These are phyloP conservation scores for Ophiostoma montium DNA, from an alignment of 2,329 filamentous ascomycete species.

Conservation along the genomic window DNA sequence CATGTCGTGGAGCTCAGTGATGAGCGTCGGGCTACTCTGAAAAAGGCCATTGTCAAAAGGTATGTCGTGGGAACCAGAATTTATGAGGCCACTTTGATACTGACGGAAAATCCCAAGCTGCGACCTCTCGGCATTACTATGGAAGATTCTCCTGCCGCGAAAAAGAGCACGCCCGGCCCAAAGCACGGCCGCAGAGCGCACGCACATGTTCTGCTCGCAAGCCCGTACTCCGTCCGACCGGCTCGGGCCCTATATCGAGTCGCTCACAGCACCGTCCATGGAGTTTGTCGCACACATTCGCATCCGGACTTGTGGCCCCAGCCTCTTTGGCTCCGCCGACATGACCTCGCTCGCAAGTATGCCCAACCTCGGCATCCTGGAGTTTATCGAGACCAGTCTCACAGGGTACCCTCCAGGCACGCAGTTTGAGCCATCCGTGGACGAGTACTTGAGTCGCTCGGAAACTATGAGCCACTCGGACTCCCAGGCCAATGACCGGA, in stretches of 20 bases:
- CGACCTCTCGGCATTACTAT: background rate
- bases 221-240: background rate
- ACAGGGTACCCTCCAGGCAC: background rate
- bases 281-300: conserved; percentile 19
- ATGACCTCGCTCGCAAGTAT: conserved; percentile 27
- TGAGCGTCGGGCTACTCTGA: background rate
- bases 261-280: conserved; percentile 7
- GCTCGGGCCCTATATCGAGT: conserved; percentile 3
- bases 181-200: background rate
- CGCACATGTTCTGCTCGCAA: conserved; percentile 3
- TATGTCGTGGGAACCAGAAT: background rate
- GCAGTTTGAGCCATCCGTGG: background rate
- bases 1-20: conserved; percentile 3
- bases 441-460: background rate
- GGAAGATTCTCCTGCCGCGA: background rate
- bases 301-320: conserved; percentile 8
- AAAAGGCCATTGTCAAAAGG: background rate
- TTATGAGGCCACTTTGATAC: background rate
- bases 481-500: conserved; percentile 26
- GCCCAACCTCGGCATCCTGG: conserved; percentile 33
- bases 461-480: background rate
- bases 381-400: conserved; percentile 26
- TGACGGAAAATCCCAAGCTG: background rate
- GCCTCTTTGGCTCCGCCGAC: conserved; percentile 20
- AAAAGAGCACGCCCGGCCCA: too few relatives aligned